phyloP scores from a whole-genome alignment of 495 filamentous ascomycete species.

The Schizothecium vesticola region DNA sequence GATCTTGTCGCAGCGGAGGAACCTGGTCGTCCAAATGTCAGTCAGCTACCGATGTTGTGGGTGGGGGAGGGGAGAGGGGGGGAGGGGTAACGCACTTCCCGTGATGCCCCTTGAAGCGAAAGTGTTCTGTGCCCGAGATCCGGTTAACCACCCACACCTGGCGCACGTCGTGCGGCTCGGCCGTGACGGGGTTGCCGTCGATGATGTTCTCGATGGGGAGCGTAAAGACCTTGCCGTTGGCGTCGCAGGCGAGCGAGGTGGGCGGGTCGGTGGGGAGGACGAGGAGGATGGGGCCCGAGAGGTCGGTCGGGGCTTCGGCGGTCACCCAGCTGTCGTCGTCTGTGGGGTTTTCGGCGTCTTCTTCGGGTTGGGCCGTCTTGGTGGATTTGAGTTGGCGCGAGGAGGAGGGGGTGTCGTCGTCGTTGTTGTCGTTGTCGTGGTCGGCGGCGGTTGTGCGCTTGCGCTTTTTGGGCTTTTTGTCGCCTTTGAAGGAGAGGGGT shows the following conservation, averaged over 20 bases:
- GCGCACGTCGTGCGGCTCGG: slow-evolving; percentile 89
- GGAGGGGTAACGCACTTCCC: slow-evolving; percentile 56
- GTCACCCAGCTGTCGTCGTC: slow-evolving; percentile 88
- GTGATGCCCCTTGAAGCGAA: slow-evolving; percentile 82
- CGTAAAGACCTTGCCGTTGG: slow-evolving; percentile 76
- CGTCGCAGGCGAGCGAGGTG: slow-evolving; percentile 75
- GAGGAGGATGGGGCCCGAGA: slow-evolving; percentile 79
- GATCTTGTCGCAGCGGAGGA: slow-evolving; percentile 78
- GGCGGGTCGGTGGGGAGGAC: slow-evolving; percentile 65
- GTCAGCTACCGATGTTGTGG: not conserved
- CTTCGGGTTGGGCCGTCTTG: slow-evolving; percentile 35
- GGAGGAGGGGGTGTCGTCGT: slow-evolving; percentile 11
- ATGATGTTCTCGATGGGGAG: slow-evolving; percentile 76
- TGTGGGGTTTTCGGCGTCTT: slow-evolving; percentile 48
- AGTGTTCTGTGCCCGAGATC: slow-evolving; percentile 73
- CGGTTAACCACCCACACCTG: slow-evolving; percentile 91
- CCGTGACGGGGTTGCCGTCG: slow-evolving; percentile 67
- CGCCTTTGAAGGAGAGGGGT: slow-evolving; percentile 89
- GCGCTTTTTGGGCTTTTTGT: slow-evolving; percentile 89
- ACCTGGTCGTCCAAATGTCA: slow-evolving; percentile 27
- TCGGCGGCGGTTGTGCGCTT: slow-evolving; percentile 55
- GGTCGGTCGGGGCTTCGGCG: slow-evolving; percentile 66
- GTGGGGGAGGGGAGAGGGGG: not conserved
- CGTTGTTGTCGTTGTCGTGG: slow-evolving; percentile 32
- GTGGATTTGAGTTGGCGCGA: slow-evolving; percentile 28